A percentile compares a stretch with the other conserved stretches of the same genome.
phyloP scores from a whole-genome alignment of 805 yeast genomes.

The Candida silvicultrix region DNA sequence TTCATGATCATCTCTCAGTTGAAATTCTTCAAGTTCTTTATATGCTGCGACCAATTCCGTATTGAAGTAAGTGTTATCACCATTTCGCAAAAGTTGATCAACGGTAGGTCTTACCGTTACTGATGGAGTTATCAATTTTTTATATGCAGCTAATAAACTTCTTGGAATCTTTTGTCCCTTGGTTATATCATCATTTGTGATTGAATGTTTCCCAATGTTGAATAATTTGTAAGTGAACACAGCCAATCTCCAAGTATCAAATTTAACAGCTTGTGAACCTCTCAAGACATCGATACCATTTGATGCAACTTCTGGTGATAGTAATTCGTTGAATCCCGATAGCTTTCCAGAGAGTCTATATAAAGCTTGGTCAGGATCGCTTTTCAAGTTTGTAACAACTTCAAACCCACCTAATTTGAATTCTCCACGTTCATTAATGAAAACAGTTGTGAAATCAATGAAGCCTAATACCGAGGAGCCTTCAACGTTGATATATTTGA shows the following conservation, averaged over 20 bases:
- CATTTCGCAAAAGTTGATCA: conserved; percentile 20
- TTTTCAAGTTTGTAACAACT: conserved; percentile 41
- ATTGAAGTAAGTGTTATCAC: conserved; percentile 21
- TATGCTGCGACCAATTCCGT: conserved; percentile 47
- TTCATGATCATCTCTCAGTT: conserved; percentile 45
- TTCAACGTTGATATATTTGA: conserved; percentile 53
- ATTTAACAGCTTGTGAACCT: conserved; percentile 32
- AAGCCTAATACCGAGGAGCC: conserved; percentile 58
- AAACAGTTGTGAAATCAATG: conserved; percentile 50
- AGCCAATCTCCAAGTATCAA: conserved; percentile 66
- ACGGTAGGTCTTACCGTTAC: conserved; percentile 33
- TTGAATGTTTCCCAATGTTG: conserved; percentile 17
- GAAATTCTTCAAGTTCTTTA: conserved; percentile 47
- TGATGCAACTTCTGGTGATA: conserved; percentile 49
- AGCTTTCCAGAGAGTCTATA: conserved; percentile 29
- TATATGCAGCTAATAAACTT: conserved; percentile 28
- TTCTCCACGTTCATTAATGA: conserved; percentile 63
- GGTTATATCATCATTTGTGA: conserved; percentile 5
- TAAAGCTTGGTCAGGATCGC: conserved; percentile 21
- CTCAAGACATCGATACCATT: conserved; percentile 36
- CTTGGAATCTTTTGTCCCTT: conserved; percentile 28
- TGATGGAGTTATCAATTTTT: conserved; percentile 33
- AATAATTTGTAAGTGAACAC: conserved; percentile 43
- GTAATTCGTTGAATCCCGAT: conserved; percentile 25
- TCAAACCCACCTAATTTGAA: conserved; percentile 87